Evolutionary conservation across 148 eudicot species (phyloP), one percentile per base, ranked within the genome.

Genomic region (Rhododendron mucronatum): DNA sequence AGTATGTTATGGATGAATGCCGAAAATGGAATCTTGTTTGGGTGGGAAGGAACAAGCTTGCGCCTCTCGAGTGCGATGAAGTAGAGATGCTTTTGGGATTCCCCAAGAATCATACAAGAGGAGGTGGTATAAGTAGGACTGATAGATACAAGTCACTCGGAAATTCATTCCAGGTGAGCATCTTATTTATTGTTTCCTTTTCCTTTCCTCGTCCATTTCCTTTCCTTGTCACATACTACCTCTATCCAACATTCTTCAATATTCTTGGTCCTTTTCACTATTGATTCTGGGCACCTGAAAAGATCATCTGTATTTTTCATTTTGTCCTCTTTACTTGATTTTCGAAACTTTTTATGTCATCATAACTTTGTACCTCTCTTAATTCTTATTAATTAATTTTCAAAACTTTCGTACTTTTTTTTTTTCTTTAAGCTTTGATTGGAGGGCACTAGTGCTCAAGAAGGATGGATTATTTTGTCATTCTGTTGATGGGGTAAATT

Each of bases 71-170:
- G 86, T 92, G 94, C 7, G 99, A 96, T 89, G 99, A 97, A 86
- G 92, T 97, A 7, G 99, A 97, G 80, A 91, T 93, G 92, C 87
- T 96, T 2, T 88, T 97, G 83, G 99, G 99, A 16, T 97, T 95
- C 80, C 98, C 99, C 1, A 91, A 86, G 88, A 93, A 95, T 83
- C 99, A 97, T 77, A 97, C 99, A 0, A 88, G 99, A 84, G 98
- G 98, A 59, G 99, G 98, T 73, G 99, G 99, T 35, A 93, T 94
- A 41, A 97, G 98, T 21, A 87, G 98, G 86, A 97, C 99, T 0
- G 99, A 95, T 35, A 76, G 98, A 78, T 94, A 92, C 86, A 95
- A 97, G 37, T 97, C 99, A 15, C 92, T 97, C 3, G 99, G 99
- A 11, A 97, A 97, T 84, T 97, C 98, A 8, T 97, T 95, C 75